A percentile compares a stretch with the other conserved stretches of the same genome.
Evolutionary conservation across 306 rosid species (phyloP).

Genomic region (Adenanthera pavonina): DNA sequence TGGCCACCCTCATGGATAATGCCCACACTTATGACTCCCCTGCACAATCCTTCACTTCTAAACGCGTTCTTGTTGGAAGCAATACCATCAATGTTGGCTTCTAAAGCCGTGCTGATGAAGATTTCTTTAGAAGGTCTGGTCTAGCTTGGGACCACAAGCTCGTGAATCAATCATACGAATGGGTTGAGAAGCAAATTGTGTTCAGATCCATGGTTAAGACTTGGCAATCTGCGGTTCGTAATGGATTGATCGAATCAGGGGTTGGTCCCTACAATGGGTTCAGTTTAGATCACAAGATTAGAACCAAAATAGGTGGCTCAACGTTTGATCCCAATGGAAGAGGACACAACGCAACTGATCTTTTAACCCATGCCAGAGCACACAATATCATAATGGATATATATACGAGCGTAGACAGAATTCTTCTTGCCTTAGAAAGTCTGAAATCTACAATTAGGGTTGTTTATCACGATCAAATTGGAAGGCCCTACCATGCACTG

Average conservation of each 20-base stretch:
- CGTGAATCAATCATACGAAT: constrained; percentile 74
- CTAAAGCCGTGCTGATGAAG: constrained; percentile 78
- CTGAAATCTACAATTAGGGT: constrained; percentile 62
- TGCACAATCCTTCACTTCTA: constrained; percentile 71
- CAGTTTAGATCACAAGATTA: constrained; percentile 63
- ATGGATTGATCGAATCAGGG: constrained; percentile 78
- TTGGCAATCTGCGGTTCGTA: constrained; percentile 87
- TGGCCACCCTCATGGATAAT: constrained; percentile 52
- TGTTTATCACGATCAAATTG: constrained; percentile 58
- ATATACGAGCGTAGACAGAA: constrained; percentile 71
- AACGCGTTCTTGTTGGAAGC: constrained; percentile 92
- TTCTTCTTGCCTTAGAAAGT: constrained; percentile 54
- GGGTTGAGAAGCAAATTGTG: constrained; percentile 84
- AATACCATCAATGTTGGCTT: constrained; percentile 94
- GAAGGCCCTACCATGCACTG: constrained; percentile 66
- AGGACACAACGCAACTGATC: constrained; percentile 82
- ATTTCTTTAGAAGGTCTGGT: constrained; percentile 54
- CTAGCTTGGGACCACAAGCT: constrained; percentile 57
- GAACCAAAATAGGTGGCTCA: constrained; percentile 91
- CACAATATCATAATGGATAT: constrained; percentile 58
- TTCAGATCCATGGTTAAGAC: constrained; percentile 62
- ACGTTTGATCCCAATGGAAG: constrained; percentile 72
- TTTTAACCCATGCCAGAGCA: constrained; percentile 51
- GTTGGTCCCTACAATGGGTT: constrained; percentile 83
- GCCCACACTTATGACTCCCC: constrained; percentile 59